Evolutionary conservation across 805 yeast species (phyloP).

Genomic region (Ascoidea asiatica): DNA sequence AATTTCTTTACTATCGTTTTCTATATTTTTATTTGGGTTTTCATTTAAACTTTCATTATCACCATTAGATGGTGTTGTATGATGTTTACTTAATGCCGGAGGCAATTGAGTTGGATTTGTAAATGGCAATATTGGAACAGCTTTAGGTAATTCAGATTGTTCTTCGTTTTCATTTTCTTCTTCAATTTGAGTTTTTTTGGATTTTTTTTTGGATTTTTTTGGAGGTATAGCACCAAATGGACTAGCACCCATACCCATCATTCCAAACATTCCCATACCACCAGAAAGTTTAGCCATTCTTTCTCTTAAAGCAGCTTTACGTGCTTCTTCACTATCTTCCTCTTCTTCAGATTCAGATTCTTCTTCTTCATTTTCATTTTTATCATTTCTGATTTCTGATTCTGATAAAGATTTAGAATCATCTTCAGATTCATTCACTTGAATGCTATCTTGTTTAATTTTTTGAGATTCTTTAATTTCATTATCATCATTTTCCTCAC

Average conservation of each 20-base stretch:
- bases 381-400: slow-evolving; percentile 5
- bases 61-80: slow-evolving; percentile 3
- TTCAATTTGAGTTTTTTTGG: neutral
- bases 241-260: slow-evolving; percentile 16
- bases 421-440: neutral
- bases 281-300: slow-evolving; percentile 9
- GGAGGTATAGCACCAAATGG: slow-evolving; percentile 15
- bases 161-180: slow-evolving; percentile 1
- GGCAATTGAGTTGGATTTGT: slow-evolving; percentile 1
- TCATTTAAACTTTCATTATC: slow-evolving; percentile 12
- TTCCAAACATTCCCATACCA: slow-evolving; percentile 14
- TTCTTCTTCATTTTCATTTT: slow-evolving; percentile 9
- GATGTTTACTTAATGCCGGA: slow-evolving; percentile 7
- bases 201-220: slow-evolving; percentile 1
- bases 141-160: neutral
- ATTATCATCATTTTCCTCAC: neutral
- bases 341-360: slow-evolving; percentile 9
- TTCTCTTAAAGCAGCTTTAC: slow-evolving; percentile 8
- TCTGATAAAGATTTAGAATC: too few species aligned
- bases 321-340: slow-evolving; percentile 7
- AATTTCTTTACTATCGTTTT: slow-evolving; percentile 16
- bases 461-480: neutral
- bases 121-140: slow-evolving; percentile 8
- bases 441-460: too few species aligned
- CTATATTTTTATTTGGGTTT: slow-evolving; percentile 11